Conservation (phyloP, 257 asterid species). For the Solanum infundibuliforme region DNA sequence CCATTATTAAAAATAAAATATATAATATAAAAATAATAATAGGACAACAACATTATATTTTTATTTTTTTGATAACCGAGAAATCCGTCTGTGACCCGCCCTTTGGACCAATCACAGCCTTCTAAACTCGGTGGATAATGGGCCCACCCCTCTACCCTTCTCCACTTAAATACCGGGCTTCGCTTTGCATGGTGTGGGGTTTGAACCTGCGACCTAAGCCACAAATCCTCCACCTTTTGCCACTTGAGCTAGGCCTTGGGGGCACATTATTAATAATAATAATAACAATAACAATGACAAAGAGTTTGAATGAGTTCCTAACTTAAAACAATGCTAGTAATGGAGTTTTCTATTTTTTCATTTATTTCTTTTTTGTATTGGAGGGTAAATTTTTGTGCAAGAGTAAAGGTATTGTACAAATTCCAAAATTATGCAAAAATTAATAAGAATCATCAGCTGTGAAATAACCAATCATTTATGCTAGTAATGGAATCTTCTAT, state of each 20-base stretch:
- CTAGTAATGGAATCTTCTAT: background rate
- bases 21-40: background rate
- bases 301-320: background rate
- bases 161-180: too few relatives aligned
- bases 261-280: background rate
- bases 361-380: background rate
- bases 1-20: background rate
- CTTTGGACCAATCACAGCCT: too few relatives aligned
- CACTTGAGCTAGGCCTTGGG: too few relatives aligned
- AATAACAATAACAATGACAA: background rate
- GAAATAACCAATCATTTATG: background rate
- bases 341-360: background rate
- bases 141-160: too few relatives aligned
- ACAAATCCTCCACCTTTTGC: too few relatives aligned
- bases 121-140: too few relatives aligned
- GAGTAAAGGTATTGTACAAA: background rate
- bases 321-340: background rate
- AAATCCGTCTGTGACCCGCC: too few relatives aligned
- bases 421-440: background rate
- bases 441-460: background rate
- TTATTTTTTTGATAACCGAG: too few relatives aligned
- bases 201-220: too few relatives aligned
- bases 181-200: too few relatives aligned
- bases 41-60: background rate
- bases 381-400: background rate